phyloP scores from a whole-genome alignment of 208 protist genomes.

The Trypanosomatidae sp. region DNA sequence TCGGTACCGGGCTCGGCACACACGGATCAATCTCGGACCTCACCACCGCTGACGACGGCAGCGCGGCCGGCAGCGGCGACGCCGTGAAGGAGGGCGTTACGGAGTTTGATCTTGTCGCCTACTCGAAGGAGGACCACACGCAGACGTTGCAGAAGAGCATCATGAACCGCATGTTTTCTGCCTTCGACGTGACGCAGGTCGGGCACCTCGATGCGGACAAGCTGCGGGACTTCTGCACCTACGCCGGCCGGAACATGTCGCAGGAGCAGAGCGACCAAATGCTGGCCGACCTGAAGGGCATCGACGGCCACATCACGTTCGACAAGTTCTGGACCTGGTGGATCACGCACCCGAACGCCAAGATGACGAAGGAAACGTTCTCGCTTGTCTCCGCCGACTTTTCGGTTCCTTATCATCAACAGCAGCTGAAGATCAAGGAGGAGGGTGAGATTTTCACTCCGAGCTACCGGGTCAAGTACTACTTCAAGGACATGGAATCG shows the following conservation, averaged over 20 bases:
- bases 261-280: conserved; percentile 54
- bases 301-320: conserved; percentile 73
- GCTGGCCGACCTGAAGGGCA: conserved; percentile 53
- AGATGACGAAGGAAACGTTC: conserved; percentile 60
- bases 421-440: conserved; percentile 85
- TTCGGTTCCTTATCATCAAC: conserved; percentile 86
- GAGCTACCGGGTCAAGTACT: conserved; percentile 91
- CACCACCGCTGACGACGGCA: conserved; percentile 12
- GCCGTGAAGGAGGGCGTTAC: conserved; percentile 27
- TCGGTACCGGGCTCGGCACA: conserved; percentile 49
- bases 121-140: conserved; percentile 80
- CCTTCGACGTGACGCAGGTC: conserved; percentile 84
- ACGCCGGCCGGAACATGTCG: conserved; percentile 60
- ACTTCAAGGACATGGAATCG: conserved; percentile 87
- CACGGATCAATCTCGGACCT: conserved; percentile 15
- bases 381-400: conserved; percentile 88
- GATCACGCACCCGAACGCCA: conserved; percentile 45
- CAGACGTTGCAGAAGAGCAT: conserved; percentile 74
- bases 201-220: conserved; percentile 64
- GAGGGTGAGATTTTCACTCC: conserved; percentile 88
- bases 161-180: conserved; percentile 88
- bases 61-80: conserved; percentile 5
- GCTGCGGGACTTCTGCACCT: conserved; percentile 78
- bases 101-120: conserved; percentile 82
- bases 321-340: conserved; percentile 90